Evolutionary conservation across 164 flowering plant species (phyloP), one percentile per base, ranked within the genome.

Genomic region (Vitis amurensis): DNA sequence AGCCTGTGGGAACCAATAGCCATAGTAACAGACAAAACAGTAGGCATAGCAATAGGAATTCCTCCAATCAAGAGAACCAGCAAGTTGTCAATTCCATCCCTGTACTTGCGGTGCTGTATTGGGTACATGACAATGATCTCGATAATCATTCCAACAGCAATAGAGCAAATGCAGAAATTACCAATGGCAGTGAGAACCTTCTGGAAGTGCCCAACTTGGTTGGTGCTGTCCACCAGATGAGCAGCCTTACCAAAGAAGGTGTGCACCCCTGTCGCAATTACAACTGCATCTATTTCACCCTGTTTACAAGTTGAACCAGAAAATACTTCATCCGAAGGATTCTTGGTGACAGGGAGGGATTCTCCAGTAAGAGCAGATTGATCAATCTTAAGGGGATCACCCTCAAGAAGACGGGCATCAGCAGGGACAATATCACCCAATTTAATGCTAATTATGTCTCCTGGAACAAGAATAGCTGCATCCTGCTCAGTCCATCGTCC

Each of bases 191-290:
- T 90, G 17, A 90, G 89, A 50, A 90, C 94, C 79, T 82, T 80
- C 74, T 90, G 94, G 77, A 90, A 90, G 66, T 90, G 94, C 1
- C 94, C 94, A 69, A 90, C 94, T 70, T 90, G 82, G 68, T 90
- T 88, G 67, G 94, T 90, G 80, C 88, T 90, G 70, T 90, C 94
- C 47, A 90, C 94, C 58, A 90, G 66, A 83, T 90, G 94, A 2
- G 94, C 94, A 55, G 94, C 94, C 79, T 90, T 90, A 4, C 94
- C 94, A 50, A 90, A 90, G 71, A 90, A 90, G 74, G 94, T 88
- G 73, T 90, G 94, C 16, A 90, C 94, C 30, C 94, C 92, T 19
- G 94, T 90, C 48, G 94, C 94, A 77, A 88, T 88, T 0, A 90
- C 94, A 59, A 90, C 89, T 1, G 94, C 91, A 68, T 89, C 94